Conservation (phyloP, 2,329 filamentous ascomycete genomes). For the Mollisia scopiformis region DNA sequence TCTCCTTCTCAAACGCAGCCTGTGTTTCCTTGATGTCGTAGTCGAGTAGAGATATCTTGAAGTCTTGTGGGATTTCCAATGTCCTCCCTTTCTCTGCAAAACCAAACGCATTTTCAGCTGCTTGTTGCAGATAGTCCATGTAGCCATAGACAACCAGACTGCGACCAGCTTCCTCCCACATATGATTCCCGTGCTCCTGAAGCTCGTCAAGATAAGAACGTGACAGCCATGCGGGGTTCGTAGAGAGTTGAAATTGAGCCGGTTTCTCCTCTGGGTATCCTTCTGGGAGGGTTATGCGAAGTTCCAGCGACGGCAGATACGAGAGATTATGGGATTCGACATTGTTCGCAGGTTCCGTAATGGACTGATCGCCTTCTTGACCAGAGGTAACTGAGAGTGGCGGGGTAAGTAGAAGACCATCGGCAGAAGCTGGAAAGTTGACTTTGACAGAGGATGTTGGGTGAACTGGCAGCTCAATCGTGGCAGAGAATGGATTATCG, state of each 20-base stretch:
- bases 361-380: conserved; percentile 16
- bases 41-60: conserved; percentile 74
- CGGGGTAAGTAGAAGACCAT: conserved; percentile 35
- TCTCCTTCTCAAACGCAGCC: conserved; percentile 78
- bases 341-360: conserved; percentile 15
- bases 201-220: conserved; percentile 50
- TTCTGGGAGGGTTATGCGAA: conserved; percentile 57
- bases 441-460: conserved; percentile 58
- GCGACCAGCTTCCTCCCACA: conserved; percentile 66
- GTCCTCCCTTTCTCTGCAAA: conserved; percentile 51
- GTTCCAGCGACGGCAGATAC: conserved; percentile 59
- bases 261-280: conserved; percentile 59
- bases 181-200: conserved; percentile 49
- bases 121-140: conserved; percentile 64
- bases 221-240: conserved; percentile 61
- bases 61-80: conserved; percentile 55
- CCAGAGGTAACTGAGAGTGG: conserved; percentile 27
- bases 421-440: conserved; percentile 54
- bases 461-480: conserved; percentile 61
- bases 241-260: conserved; percentile 54
- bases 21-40: conserved; percentile 77
- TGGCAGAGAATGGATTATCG: conserved; percentile 46
- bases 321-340: conserved; percentile 34
- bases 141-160: conserved; percentile 64
- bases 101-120: conserved; percentile 62